Evolutionary conservation across 768 basidiomycete genomes (phyloP), one percentile per base, ranked within the genome.

Genomic region (Mrakia blollopis): DNA sequence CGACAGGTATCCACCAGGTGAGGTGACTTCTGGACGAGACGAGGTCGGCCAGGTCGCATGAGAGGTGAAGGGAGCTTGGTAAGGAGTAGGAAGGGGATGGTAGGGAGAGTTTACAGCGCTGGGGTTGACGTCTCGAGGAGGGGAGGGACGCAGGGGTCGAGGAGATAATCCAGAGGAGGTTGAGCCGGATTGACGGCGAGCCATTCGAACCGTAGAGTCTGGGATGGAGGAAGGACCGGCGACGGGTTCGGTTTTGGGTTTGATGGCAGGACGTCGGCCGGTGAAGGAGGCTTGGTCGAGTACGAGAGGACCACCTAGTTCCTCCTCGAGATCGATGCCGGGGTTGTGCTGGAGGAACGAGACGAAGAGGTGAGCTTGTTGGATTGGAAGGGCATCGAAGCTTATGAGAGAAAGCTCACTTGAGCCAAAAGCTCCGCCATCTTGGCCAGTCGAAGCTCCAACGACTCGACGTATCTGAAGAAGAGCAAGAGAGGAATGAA

Each of bases 271-370:
- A 57, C 57, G 57, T 8, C 57, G 57, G 9, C 28, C 28, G 14
- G 57, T n/a, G 57, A 57, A 57, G 25, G 25, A 9, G 8, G 57
- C 13, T 28, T 57, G 57, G 18, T 57, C 57, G 37, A 47, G 52
- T 25, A n/a, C 67, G 44, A 75, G 50, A 41, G 74, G 63, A 13
- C 47, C 37, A 5, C 74, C 74, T 11, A 75, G 74, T 30, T 65
- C n/a, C n/a, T 35, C 37, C 13, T 67, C 50, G 30, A 75, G 25
- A n/a, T 75, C 65, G 32, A 75, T 25, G 14, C n/a, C 30, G 23
- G 74, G 74, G 23, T 67, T 39, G 54, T 68, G 65, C 74, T 75
- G 37, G 14, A 28, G n/a, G 54, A 73, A 57, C 4, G 47, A 7
- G 69, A 35, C 37, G 30, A 28, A 23, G 25, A 16, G 16, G 57